phyloP scores from a whole-genome alignment of 2,329 filamentous ascomycete genomes.

The Clonostachys solani region DNA sequence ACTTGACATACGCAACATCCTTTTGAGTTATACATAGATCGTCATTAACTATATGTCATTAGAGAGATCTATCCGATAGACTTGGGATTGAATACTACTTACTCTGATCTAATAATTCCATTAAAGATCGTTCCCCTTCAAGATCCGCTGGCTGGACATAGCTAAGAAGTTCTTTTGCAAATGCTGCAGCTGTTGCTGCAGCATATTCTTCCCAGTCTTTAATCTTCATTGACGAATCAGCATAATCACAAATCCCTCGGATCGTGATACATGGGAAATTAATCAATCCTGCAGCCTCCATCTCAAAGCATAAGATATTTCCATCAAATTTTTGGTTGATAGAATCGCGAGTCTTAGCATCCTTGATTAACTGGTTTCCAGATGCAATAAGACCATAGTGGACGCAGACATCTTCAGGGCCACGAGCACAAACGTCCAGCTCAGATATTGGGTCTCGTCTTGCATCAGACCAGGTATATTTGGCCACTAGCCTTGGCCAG shows the following conservation, averaged over 20 bases:
- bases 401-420: not conserved
- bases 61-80: not conserved
- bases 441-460: not conserved
- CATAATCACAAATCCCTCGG: conserved; percentile 26
- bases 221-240: conserved; percentile 27
- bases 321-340: conserved; percentile 8
- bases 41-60: not conserved
- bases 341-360: conserved; percentile 12
- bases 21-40: not conserved
- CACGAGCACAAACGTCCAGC: no score
- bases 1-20: not conserved
- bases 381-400: conserved; percentile 3
- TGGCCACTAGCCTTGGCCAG: not conserved
- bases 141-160: not conserved
- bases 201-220: conserved; percentile 25
- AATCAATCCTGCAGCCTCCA: conserved; percentile 12
- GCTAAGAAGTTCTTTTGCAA: conserved; percentile 7
- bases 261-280: conserved; percentile 19
- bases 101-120: not conserved
- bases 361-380: conserved; percentile 1
- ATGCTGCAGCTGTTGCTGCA: conserved; percentile 18
- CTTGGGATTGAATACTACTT: not conserved
- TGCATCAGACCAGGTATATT: not conserved
- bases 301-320: conserved; percentile 10
- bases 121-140: not conserved